Base-by-base conservation (phyloP, 2,329 filamentous ascomycete species). In the Ustulina deusta region DNA sequence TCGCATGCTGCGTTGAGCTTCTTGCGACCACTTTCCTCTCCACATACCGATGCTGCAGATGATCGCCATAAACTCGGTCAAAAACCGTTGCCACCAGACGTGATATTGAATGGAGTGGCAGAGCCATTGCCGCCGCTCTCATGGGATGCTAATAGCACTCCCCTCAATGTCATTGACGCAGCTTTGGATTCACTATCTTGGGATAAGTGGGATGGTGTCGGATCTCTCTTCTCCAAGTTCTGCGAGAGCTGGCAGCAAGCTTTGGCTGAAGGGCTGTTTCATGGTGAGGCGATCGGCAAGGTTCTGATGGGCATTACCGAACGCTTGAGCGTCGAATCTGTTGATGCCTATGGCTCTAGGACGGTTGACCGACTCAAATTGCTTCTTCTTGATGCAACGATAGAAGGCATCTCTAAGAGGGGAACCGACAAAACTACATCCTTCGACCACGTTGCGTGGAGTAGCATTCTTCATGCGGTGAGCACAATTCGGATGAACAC, bases 401-500 rank as follows among this genome's bases (percentile, higher is more conserved):
- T 74, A 44, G 42, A 65, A 48, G 76, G 75, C 13, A 9, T 77
- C 17, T 61, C 60, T 15, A 40, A 46, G 11, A 4, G 44, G 17
- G 7, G 11, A 46, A 13, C 17, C 13, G 9, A 13, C 10, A 20
- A 59, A 38, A 29, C 22, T 6, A 17, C 32, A 9, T 27, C 64
- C 9, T 72, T 71, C n/a, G 73, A 76, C 20, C 15, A 34, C 29
- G 15, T 55, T 61, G 64, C 61, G 54, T 77, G 73, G 74, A 65
- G 63, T 34, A 56, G 52, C 27, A 57, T 77, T 15, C 62, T 78
- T 13, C 59, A 71, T 22, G 63, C 13, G 17, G 65, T 74, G 54
- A 72, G 75, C 46, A 61, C 62, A 29, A 54, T 78, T 34, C 57
- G 59, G 57, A 61, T 72, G 51, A 77, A 77, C 59, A 74, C 61